Conservation (phyloP, 2,329 filamentous ascomycete genomes). For the Zymoseptoria tritici region DNA sequence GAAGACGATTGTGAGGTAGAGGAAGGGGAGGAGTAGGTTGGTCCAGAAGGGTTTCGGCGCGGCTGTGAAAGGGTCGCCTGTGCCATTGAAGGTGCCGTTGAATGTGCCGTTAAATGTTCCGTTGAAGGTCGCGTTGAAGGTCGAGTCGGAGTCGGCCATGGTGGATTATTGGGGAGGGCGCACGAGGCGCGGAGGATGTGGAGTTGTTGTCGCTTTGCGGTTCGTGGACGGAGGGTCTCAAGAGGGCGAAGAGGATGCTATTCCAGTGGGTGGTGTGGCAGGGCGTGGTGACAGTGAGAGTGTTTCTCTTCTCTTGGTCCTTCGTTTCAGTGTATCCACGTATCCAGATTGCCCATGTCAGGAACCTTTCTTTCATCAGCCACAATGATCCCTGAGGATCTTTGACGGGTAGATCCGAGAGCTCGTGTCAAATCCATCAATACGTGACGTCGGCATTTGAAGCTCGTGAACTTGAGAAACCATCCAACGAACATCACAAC, state of each 20-base stretch:
- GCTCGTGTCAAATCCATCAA: neutral
- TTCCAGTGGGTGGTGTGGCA: neutral
- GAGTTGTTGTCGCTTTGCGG: neutral
- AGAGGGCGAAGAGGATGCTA: neutral
- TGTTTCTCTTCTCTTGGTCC: neutral
- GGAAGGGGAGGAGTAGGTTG: slow-evolving; percentile 76
- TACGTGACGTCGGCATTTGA: neutral
- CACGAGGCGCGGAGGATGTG: slow-evolving; percentile 5
- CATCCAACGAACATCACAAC: neutral
- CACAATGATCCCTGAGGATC: neutral
- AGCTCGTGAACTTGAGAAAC: neutral
- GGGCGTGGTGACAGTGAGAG: neutral
- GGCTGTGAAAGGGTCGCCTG: slow-evolving; percentile 16
- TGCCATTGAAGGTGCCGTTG: slow-evolving; percentile 21
- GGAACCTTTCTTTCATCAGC: neutral
- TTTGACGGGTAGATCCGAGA: neutral
- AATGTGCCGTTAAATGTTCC: slow-evolving; percentile 16
- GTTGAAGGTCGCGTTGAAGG: slow-evolving; percentile 24
- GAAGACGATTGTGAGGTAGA: slow-evolving; percentile 80
- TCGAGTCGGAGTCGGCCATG: slow-evolving; percentile 20
- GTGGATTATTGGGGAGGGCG: slow-evolving; percentile 9
- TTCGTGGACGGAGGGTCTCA: neutral
- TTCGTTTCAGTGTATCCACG: neutral
- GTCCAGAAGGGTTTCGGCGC: slow-evolving; percentile 51
- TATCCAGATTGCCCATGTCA: neutral